Evolutionary conservation across 2,329 filamentous ascomycete genomes (phyloP), one percentile per base, ranked within the genome.

Genomic region (Lecanicillium sp.): DNA sequence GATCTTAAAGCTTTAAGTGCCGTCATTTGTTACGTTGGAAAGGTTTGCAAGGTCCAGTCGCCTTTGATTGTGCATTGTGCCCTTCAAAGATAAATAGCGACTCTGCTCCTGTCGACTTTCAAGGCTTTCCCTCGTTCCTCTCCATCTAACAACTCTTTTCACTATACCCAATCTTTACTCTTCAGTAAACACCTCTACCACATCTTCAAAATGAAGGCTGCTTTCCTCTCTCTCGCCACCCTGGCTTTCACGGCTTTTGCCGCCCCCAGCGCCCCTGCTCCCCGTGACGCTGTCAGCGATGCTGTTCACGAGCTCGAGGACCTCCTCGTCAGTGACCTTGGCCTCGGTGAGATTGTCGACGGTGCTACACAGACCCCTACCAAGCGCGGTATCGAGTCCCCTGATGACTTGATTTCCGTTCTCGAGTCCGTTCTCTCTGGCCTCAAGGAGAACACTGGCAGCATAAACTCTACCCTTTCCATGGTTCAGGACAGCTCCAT

Each of bases 151-250:
- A 17, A n/a, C 20, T 14, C 19, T 35, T 35, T 12, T 35, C 33
- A 12, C 11, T 11, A 9, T 8, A 19, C 9, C 33, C 20, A 9
- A 9, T 19, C 17, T 9, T 9, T 12, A 35, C 33, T 19, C 13
- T 25, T 18, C 9, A 14, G 11, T 38, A 22, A 16, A 33, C 37
- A 33, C 19, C 11, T 25, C 6, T 35, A 27, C 15, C 20, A 19
- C 22, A 31, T 20, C n/a, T 42, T 43, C 47, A 51, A 40, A 43
- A 52, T 52, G 50, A 52, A 52, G 50, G 38, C 43, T 25, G 28
- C 48, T 42, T 43, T 52, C 44, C 45, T 52, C 42, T 45, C 50
- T 16, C 15, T 52, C 34, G 45, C 52, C 37, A 34, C 50, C 14
- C 41, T 52, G 36, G 48, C 48, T 32, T 18, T 43, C 25, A 39